Evolutionary conservation across 768 basidiomycete species (phyloP), one percentile per base, ranked within the genome.

Genomic region (Leccinum arenicola): DNA sequence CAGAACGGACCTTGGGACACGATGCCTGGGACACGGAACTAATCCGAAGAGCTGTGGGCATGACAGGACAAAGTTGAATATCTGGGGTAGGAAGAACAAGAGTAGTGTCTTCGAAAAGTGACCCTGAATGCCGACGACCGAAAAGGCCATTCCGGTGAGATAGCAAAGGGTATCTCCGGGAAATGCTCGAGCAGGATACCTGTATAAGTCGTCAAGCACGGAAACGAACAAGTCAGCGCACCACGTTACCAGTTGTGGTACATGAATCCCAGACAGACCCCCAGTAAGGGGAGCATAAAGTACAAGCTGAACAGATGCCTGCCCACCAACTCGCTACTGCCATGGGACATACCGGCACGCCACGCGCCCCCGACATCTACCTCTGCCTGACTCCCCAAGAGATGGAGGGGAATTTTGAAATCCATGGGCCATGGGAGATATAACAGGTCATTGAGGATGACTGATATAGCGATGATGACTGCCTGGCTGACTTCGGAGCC

Each of bases 131-230:
- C 94, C 95, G 33, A 96, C 95, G 9, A 97, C 95, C 1, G 97
- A 89, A 71, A 99, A 98, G 4, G 97, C 93, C 97, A 99, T 99
- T 60, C 97, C 97, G 0, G 94, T 86, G 43, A 98, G 87, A 76
- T 99, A 99, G 74, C 97, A 99, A 31, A 99, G 81, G 4, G 97
- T 99, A 72, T 99, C 97, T 3, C 97, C 97, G 0, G 95, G 91
- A 70, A 98, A 99, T 0, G 84, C 93, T 21, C 89, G 83, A 10
- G 97, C 95, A 6, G 97, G 97, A 71, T 96, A 98, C 95, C 96
- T 98, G 9, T 47, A n/a, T 23, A 67, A 52, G 53, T 50, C 25
- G 51, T 47, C 35, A 50, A 43, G 49, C 15, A 9, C 36, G 10
- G 17, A 21, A 7, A 27, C 3, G 36, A 47, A 19, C 6, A 21